Percentiles rank a stretch among this genome's conserved stretches.
phyloP scores from a whole-genome alignment of 2,329 filamentous ascomycete genomes.

The Pyrenochaeta sp. region DNA sequence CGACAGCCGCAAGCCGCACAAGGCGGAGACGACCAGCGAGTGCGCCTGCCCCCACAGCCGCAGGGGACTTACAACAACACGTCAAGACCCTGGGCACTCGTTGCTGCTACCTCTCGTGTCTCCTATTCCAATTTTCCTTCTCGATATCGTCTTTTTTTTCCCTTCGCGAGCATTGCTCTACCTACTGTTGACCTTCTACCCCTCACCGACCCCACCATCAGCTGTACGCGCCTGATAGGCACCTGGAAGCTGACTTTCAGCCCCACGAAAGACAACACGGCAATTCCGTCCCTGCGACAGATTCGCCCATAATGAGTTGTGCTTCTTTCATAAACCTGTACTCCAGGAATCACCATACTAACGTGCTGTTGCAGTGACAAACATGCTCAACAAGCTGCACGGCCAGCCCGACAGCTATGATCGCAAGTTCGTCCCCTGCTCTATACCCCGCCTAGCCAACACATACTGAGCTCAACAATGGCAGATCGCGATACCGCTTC shows the following conservation, averaged over 20 bases:
- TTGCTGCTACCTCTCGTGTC: conserved; percentile 24
- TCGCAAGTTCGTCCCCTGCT: conserved; percentile 76
- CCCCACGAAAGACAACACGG: conserved; percentile 36
- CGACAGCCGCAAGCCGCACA: conserved; percentile 27
- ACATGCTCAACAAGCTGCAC: conserved; percentile 94
- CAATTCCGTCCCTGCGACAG: conserved; percentile 35
- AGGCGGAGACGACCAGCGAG: conserved; percentile 35
- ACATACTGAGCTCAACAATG: conserved; percentile 40
- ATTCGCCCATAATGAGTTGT: conserved; percentile 48
- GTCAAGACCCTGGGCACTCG: conserved; percentile 25
- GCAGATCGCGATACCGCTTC: conserved; percentile 86
- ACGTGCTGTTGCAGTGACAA: conserved; percentile 68
- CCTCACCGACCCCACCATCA: conserved; percentile 42
- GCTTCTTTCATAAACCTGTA: conserved; percentile 18
- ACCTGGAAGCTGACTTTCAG: conserved; percentile 38
- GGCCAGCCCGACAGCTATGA: conserved; percentile 98
- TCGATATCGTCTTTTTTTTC: conserved; percentile 17
- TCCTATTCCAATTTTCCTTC: conserved; percentile 13
- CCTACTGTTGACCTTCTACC: conserved; percentile 33
- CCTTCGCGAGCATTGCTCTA: conserved; percentile 26
- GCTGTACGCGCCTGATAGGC: conserved; percentile 41
- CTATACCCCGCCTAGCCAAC: conserved; percentile 25
- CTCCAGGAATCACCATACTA: conserved; percentile 16
- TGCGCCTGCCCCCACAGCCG: conserved; percentile 37
- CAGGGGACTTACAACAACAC: conserved; percentile 19